phyloP scores from a whole-genome alignment of 2,329 filamentous ascomycete genomes.

The Botrytis hyacinthi region DNA sequence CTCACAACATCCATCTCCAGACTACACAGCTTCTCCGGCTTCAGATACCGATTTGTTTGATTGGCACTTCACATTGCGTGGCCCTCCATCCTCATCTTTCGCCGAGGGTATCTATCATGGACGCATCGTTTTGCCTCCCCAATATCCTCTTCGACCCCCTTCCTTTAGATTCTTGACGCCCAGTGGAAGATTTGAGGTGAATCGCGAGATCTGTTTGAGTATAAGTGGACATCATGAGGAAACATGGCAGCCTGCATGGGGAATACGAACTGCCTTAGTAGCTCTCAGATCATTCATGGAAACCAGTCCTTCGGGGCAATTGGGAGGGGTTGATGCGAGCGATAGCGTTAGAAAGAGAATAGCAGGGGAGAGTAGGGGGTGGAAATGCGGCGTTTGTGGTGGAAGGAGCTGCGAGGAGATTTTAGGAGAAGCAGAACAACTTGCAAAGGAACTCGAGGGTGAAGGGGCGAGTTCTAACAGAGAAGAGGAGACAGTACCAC shows the following conservation, averaged over 20 bases:
- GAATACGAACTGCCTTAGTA: slow-evolving; percentile 81
- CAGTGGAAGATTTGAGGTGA: slow-evolving; percentile 89
- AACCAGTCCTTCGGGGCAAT: slow-evolving; percentile 79
- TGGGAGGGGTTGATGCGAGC: slow-evolving; percentile 81
- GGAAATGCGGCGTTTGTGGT: slow-evolving; percentile 68
- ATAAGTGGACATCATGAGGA: slow-evolving; percentile 97
- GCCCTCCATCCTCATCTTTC: slow-evolving; percentile 68
- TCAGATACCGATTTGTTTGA: slow-evolving; percentile 91
- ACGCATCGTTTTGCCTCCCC: slow-evolving; percentile 83
- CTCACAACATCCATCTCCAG: slow-evolving; percentile 72
- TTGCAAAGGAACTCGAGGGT: slow-evolving; percentile 47
- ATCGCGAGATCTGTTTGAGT: slow-evolving; percentile 92
- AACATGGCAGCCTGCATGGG: slow-evolving; percentile 98
- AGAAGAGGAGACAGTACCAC: slow-evolving; percentile 15
- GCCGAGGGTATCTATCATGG: slow-evolving; percentile 84
- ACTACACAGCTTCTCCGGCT: slow-evolving; percentile 77
- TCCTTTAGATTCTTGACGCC: slow-evolving; percentile 95
- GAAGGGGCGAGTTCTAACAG: slow-evolving; percentile 61
- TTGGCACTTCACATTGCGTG: slow-evolving; percentile 98
- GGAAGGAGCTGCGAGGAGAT: slow-evolving; percentile 71
- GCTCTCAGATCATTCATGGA: slow-evolving; percentile 90
- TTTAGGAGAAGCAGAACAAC: slow-evolving; percentile 65
- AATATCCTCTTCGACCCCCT: slow-evolving; percentile 88
- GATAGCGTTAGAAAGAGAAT: slow-evolving; percentile 65
- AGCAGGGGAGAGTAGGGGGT: slow-evolving; percentile 64